Evolutionary conservation across 768 basidiomycete genomes (phyloP), one percentile per base, ranked within the genome.

Genomic region (Pleurotus citrinopileatus): DNA sequence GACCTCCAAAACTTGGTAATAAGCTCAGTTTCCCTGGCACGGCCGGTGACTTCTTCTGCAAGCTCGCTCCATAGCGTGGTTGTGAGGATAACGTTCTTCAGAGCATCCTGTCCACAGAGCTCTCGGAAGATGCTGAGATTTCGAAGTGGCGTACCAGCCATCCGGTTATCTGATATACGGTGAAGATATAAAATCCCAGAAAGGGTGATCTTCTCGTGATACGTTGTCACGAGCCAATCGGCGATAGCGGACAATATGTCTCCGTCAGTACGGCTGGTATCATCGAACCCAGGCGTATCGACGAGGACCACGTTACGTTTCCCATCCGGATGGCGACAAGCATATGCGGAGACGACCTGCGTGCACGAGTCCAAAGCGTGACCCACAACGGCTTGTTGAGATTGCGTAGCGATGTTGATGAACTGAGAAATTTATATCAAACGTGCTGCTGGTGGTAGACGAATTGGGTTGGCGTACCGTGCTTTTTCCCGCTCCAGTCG

Each of bases 121-220:
- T 76, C 70, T 51, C 67, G 66, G 63, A 81, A 81, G 63, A 81
- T 73, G 9, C 65, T 65, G 38, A 79, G 68, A 57, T 79, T 81
- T 58, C 69, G 69, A 32, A 65, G 65, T 17, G 76, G 70, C 8
- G 72, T 71, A 38, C 72, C 73, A 37, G 67, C 70, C 66, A 78
- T 69, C 29, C 71, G 61, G 58, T 65, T 63, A 42, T 76, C 72
- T 12, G 67, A 63, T 60, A 78, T 76, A 22, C 74, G 70, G 59
- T 78, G 76, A 61, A 77, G 69, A 60, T 74, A 78, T 28, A 78
- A 65, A 61, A 78, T 67, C 7, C 76, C 76, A 2, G 61, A 57
- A 19, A 70, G 46, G 47, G 61, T 75, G 50, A 70, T 62, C 10
- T 59, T 26, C n/a, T 56, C 48, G 28, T 56, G 27, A 50, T n/a